Evolutionary conservation across 108 stramenopile species (phyloP).

Genomic region (Fragilariopsis cylindrus): DNA sequence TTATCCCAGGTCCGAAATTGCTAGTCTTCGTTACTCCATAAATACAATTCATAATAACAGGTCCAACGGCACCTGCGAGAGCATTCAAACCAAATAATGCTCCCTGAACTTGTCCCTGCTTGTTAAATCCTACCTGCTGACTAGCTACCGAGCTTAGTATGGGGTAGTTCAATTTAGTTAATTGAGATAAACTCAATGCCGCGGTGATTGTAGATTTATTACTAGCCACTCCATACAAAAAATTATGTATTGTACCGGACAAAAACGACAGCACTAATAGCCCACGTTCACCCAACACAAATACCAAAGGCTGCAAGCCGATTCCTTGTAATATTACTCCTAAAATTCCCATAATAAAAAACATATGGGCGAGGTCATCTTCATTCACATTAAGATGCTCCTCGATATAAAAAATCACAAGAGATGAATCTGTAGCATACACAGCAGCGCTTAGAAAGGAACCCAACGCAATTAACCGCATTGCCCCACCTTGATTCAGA

Average conservation of each 20-base stretch:
- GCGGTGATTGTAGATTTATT: conserved; percentile 54
- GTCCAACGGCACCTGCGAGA: conserved; percentile 74
- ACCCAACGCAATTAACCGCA: conserved; percentile 55
- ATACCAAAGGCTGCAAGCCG: conserved; percentile 60
- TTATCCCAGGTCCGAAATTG: conserved; percentile 63
- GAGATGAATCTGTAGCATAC: conserved; percentile 61
- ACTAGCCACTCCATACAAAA: conserved; percentile 66
- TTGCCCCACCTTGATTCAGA: conserved; percentile 47
- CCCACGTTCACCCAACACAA: conserved; percentile 59
- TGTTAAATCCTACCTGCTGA: conserved; percentile 52
- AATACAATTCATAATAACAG: conserved; percentile 59
- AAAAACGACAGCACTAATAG: conserved; percentile 60
- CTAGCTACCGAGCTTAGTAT: conserved; percentile 71
- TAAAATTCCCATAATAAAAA: conserved; percentile 56
- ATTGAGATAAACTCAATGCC: conserved; percentile 60
- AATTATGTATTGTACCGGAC: conserved; percentile 57
- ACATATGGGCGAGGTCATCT: conserved; percentile 64
- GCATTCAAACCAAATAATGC: conserved; percentile 69
- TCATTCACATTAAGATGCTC: conserved; percentile 64
- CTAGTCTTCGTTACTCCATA: conserved; percentile 64
- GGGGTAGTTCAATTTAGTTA: conserved; percentile 73
- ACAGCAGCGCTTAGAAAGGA: conserved; percentile 73
- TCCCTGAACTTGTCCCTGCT: conserved; percentile 83
- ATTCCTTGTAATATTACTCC: conserved; percentile 69
- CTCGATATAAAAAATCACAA: conserved; percentile 78